A percentile compares a stretch with the other conserved stretches of the same genome.
These are phyloP conservation scores for Kazachstania psychrophila DNA, from an alignment of 805 yeast species.

Conservation along the genomic window DNA sequence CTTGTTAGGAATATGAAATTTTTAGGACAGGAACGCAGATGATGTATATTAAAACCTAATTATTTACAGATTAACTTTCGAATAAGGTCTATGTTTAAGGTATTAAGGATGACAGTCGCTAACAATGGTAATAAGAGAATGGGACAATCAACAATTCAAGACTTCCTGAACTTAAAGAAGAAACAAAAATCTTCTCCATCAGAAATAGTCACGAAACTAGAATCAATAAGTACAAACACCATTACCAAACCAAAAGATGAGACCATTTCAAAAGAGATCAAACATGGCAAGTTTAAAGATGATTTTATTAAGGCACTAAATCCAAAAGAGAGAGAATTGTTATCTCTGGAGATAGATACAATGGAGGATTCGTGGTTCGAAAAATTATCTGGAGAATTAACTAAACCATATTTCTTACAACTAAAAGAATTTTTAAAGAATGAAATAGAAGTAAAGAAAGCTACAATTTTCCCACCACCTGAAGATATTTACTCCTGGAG, in stretches of 20 bases:
- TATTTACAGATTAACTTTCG: too few relatives aligned
- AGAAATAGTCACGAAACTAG: not conserved
- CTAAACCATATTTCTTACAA: slow-evolving; percentile 73
- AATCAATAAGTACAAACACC: not conserved
- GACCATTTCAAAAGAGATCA: too few relatives aligned
- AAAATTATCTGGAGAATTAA: slow-evolving; percentile 56
- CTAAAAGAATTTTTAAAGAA: slow-evolving; percentile 54
- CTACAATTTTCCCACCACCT: slow-evolving; percentile 66
- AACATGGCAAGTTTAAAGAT: slow-evolving; percentile 1
- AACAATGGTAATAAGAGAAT: too few relatives aligned
- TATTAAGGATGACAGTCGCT: slow-evolving; percentile 1
- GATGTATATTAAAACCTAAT: too few relatives aligned
- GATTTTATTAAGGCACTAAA: not conserved
- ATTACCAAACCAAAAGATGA: not conserved
- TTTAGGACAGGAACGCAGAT: too few relatives aligned
- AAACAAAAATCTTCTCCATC: slow-evolving; percentile 4
- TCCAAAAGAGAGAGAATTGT: slow-evolving; percentile 1
- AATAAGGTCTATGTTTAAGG: not conserved
- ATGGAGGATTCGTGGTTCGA: slow-evolving; percentile 75
- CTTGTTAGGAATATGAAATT: too few relatives aligned
- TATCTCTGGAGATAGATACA: slow-evolving; percentile 48
- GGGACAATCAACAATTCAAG: slow-evolving; percentile 12
- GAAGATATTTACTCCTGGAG: slow-evolving; percentile 87
- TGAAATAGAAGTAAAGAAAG: slow-evolving; percentile 34
- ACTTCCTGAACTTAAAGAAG: slow-evolving; percentile 12